Evolutionary conservation across 2,329 filamentous ascomycete species (phyloP), one percentile per base, ranked within the genome.

Genomic region (Verticillium isaacii): DNA sequence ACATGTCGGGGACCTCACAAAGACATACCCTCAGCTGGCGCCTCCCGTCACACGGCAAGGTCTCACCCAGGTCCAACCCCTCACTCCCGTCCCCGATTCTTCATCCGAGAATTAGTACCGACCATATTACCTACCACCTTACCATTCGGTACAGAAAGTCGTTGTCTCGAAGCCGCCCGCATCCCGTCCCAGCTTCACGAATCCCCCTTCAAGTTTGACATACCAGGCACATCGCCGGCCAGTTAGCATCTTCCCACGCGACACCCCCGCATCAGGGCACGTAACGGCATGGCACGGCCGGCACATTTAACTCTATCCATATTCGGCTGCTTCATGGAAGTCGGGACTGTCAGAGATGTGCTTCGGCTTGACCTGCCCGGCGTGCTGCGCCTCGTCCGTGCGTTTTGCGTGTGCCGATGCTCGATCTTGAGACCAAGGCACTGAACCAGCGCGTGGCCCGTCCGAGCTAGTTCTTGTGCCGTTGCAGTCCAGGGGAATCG

Each of bases 331-430:
- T 50, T 50, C 45, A 50, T 50, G n/a, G 19, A 50, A 23, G 45
- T 50, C 45, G 45, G 45, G 45, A 25, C 65, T 73, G 74, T 74
- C 64, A 72, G 72, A 74, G 74, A 71, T 68, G 62, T 74, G 72
- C 72, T 70, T 76, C 74, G 73, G 73, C 71, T 75, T 73, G 65
- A 72, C 65, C 71, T 75, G 71, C 73, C 70, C 57, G 45, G n/a
- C 8, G 45, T 50, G 45, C 45, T 50, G 45, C 62, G 60, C 41
- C 32, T 45, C 32, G 59, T 63, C 63, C 59, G 63, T 63, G 61
- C 61, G 58, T 57, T 15, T 14, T 37, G 19, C 19, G 11, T 23
- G 15, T 45, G 39, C 45, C 45, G 19, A 19, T 19, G n/a, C 11
- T 23, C n/a, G 19, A 45, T 19, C n/a, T 36, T 45, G 45, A 50